These are phyloP conservation scores for Coemansia sp. DNA, from an alignment of 192 early-diverging fungal genomes.

Conservation along the genomic window DNA sequence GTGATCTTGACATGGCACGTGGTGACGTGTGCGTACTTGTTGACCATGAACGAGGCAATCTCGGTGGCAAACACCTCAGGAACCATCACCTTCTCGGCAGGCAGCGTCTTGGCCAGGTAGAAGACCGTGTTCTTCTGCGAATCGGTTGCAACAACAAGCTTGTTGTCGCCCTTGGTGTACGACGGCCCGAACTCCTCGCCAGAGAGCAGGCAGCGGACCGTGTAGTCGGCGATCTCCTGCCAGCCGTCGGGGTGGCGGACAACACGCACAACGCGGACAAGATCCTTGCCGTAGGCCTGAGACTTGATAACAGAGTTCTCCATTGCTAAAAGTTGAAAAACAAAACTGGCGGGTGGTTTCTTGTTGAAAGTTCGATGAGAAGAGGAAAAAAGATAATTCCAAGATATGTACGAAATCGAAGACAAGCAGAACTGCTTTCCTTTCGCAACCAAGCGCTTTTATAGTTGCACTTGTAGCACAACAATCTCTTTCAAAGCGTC, in stretches of 20 bases:
- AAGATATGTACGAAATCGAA: not conserved
- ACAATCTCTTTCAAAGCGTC: too few species aligned
- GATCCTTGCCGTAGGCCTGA: constrained; percentile 73
- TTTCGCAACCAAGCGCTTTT: not conserved
- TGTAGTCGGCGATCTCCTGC: constrained; percentile 71
- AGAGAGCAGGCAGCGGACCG: constrained; percentile 60
- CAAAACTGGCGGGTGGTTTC: not conserved
- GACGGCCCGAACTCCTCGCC: constrained; percentile 62
- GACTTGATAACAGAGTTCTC: constrained; percentile 58
- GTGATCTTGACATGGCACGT: constrained; percentile 63
- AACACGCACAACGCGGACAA: constrained; percentile 71
- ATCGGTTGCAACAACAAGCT: constrained; percentile 73
- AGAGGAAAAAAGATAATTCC: not conserved
- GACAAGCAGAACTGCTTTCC: not conserved
- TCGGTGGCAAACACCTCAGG: constrained; percentile 73
- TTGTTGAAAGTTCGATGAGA: not conserved
- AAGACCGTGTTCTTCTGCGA: constrained; percentile 79
- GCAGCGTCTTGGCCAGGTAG: constrained; percentile 66
- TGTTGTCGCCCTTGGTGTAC: constrained; percentile 79
- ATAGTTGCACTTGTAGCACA: not conserved
- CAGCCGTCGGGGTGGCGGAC: constrained; percentile 58
- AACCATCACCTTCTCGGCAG: constrained; percentile 62
- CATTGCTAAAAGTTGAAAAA: constrained; percentile 22
- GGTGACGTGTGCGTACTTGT: constrained; percentile 70
- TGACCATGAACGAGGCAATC: constrained; percentile 68